Evolutionary conservation across 495 filamentous ascomycete species (phyloP), one percentile per base, ranked within the genome.

Genomic region (Talaromyces adpressus): DNA sequence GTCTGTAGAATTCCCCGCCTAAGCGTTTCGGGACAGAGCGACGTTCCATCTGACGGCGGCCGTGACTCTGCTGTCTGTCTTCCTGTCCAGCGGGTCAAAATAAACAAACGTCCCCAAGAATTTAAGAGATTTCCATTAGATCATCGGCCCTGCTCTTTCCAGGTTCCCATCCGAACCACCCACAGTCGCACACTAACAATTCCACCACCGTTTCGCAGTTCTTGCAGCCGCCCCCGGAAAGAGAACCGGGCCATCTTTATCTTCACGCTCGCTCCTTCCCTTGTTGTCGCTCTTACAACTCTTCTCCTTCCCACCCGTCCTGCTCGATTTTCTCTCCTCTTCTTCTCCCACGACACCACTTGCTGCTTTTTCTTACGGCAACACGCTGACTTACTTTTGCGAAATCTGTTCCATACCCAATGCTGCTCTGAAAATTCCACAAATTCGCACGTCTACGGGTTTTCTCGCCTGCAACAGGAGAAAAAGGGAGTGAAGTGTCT

Each of bases 281-380:
- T 68, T 66, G 67, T 72, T 60, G 32, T 60, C 30, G 29, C 57
- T 39, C 56, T 64, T 36, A 30, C 65, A 62, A 63, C 63, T 60
- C 57, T 59, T 61, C 67, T 65, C 59, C 54, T 67, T 60, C 67
- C 56, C 64, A 52, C 36, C 60, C 54, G 65, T 60, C 57, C 25
- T 36, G 27, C 66, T 62, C 66, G 58, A 61, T 22, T 53, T 63
- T 29, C 34, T 63, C 29, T 30, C 14, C 34, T 45, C 41, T 39
- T 47, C 23, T 8, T 20, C 29, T 27, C 18, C 30, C 49, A 53
- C 61, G 8, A 16, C 59, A 25, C 18, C 59, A 45, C 18, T 51
- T 41, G n/a, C 27, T 36, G 27, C 20, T n/a, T 59, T 59, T 36
- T 59, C 30, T 7, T 36, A 20, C 30, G 14, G 5, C 29, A 30